Percentiles rank a stretch among this genome's conserved stretches.
Conservation (phyloP, 805 yeast genomes). For the Henningerozyma blattae region DNA sequence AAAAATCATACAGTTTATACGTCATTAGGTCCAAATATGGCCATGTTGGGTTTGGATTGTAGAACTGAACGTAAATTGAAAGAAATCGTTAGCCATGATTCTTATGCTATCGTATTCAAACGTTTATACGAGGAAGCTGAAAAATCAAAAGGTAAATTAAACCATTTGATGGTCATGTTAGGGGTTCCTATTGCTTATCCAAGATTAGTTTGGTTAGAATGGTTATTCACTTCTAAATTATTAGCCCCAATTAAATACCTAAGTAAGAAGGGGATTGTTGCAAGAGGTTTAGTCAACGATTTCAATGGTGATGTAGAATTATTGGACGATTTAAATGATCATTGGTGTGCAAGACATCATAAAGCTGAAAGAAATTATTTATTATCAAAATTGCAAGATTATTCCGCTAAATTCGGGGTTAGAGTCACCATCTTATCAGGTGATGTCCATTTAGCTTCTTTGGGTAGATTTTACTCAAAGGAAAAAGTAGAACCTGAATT, state of each 20-base stretch:
- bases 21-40: conserved; percentile 62
- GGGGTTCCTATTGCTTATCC: conserved; percentile 97
- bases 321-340: conserved; percentile 88
- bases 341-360: conserved; percentile 89
- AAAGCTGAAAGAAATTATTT: conserved; percentile 73
- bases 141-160: conserved; percentile 33
- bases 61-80: conserved; percentile 74
- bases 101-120: conserved; percentile 51
- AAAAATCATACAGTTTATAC: conserved; percentile 57
- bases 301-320: conserved; percentile 89
- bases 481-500: conserved; percentile 39
- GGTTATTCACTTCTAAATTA: conserved; percentile 47
- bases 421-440: conserved; percentile 83
- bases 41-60: conserved; percentile 76
- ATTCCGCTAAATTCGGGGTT: conserved; percentile 52
- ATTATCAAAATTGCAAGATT: conserved; percentile 45
- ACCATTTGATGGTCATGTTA: conserved; percentile 70
- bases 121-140: conserved; percentile 46
- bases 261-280: conserved; percentile 49
- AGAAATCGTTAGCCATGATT: conserved; percentile 38
- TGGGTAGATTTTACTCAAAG: conserved; percentile 55
- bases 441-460: conserved; percentile 82
- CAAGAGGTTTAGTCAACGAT: conserved; percentile 71
- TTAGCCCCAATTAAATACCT: conserved; percentile 53
- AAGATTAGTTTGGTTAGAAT: conserved; percentile 82